Conservation (phyloP, 352 stramenopile genomes). For the Sclerospora graminicola region DNA sequence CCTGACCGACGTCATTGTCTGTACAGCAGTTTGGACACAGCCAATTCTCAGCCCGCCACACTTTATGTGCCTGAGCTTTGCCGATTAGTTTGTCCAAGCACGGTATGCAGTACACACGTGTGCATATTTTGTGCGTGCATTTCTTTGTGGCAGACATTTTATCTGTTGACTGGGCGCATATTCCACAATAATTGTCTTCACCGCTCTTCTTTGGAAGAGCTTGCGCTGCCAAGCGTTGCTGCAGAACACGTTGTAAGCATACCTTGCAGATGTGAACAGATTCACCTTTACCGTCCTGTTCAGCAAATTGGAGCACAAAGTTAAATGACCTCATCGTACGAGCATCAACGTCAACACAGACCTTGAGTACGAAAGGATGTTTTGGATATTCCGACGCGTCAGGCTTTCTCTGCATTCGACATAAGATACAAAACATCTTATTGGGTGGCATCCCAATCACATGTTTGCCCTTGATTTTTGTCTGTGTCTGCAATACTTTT, state of each 20-base stretch:
- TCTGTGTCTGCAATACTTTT: neutral
- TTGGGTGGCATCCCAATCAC: constrained; percentile 5
- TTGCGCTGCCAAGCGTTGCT: constrained; percentile 19
- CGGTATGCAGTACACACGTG: constrained; percentile 37
- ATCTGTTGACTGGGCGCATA: constrained; percentile 31
- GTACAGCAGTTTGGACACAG: constrained; percentile 52
- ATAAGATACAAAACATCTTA: constrained; percentile 39
- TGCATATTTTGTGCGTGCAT: constrained; percentile 37
- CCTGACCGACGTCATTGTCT: constrained; percentile 3
- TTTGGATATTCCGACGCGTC: constrained; percentile 27
- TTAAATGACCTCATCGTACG: neutral
- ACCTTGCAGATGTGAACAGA: constrained; percentile 49
- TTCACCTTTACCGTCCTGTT: constrained; percentile 39
- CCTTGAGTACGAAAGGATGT: constrained; percentile 69
- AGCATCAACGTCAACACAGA: constrained; percentile 7
- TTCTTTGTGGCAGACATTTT: constrained; percentile 19
- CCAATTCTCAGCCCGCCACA: constrained; percentile 48
- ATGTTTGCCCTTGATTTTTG: constrained; percentile 3
- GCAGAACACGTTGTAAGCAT: constrained; percentile 47
- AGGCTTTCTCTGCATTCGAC: constrained; percentile 20
- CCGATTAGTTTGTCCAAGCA: constrained; percentile 58
- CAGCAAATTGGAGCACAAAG: neutral
- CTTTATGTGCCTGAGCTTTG: constrained; percentile 42
- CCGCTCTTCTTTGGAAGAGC: constrained; percentile 2
- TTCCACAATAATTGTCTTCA: constrained; percentile 28